These are phyloP conservation scores for Chrysosporium queenslandicum DNA, from an alignment of 2,329 filamentous ascomycete genomes.

Conservation along the genomic window DNA sequence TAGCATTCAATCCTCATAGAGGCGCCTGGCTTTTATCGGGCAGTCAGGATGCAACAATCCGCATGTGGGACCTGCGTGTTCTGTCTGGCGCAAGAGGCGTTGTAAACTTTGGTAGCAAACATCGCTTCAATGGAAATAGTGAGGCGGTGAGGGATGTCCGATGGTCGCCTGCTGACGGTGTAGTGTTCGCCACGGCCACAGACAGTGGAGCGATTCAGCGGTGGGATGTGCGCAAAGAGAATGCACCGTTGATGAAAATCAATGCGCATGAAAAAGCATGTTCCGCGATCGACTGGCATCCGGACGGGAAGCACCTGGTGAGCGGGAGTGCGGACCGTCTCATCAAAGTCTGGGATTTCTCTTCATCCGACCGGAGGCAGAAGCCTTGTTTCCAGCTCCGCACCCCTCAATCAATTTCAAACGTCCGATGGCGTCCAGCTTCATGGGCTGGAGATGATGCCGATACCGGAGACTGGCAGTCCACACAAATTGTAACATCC, in stretches of 20 bases:
- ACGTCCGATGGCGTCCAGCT: slow-evolving; percentile 53
- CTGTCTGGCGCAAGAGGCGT: slow-evolving; percentile 41
- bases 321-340: slow-evolving; percentile 54
- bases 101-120: slow-evolving; percentile 46
- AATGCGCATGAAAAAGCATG: slow-evolving; percentile 52
- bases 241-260: slow-evolving; percentile 49
- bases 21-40: slow-evolving; percentile 53
- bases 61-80: slow-evolving; percentile 54
- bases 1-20: slow-evolving; percentile 55
- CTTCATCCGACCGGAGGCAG: slow-evolving; percentile 45
- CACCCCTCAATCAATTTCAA: slow-evolving; percentile 52
- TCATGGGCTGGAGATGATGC: slow-evolving; percentile 46
- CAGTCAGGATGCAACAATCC: slow-evolving; percentile 54
- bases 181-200: slow-evolving; percentile 55
- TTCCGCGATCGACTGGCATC: slow-evolving; percentile 57
- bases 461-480: slow-evolving; percentile 47
- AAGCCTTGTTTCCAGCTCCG: slow-evolving; percentile 50
- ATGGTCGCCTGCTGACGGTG: slow-evolving; percentile 54
- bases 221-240: slow-evolving; percentile 53
- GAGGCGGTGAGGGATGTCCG: slow-evolving; percentile 54
- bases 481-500: slow-evolving; percentile 52
- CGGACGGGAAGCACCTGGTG: slow-evolving; percentile 54
- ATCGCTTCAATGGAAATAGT: slow-evolving; percentile 47
- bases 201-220: slow-evolving; percentile 54
- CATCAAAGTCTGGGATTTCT: slow-evolving; percentile 56